Conservation (phyloP, 345 rosid genomes). For the Excoecaria agallocha region DNA sequence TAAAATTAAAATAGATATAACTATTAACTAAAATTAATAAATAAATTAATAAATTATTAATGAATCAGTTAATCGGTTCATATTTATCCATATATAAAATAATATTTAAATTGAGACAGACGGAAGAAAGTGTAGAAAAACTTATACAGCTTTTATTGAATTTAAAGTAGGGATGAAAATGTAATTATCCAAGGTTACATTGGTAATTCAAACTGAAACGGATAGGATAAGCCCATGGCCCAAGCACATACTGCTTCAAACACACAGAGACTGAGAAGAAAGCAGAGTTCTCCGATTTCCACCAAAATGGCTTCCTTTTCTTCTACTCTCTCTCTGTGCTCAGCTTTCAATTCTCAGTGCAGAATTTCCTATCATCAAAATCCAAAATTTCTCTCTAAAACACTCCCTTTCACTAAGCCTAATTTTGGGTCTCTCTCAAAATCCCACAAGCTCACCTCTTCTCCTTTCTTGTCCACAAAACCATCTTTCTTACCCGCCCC, state of each 20-base stretch:
- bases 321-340: slow-evolving; percentile 55
- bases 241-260: background rate
- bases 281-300: background rate
- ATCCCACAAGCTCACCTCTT: slow-evolving; percentile 6
- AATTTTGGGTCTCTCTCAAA: slow-evolving; percentile 18
- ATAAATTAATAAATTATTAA: too few species aligned
- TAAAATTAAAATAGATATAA: too few species aligned
- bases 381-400: slow-evolving; percentile 9
- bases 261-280: too few species aligned
- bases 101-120: too few species aligned
- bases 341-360: slow-evolving; percentile 58
- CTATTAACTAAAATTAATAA: too few species aligned
- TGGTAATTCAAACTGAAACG: background rate
- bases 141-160: too few species aligned
- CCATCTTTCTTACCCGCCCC: slow-evolving; percentile 31
- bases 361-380: slow-evolving; percentile 37
- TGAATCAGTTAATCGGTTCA: too few species aligned
- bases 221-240: slow-evolving; percentile 27
- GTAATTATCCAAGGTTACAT: background rate
- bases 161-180: too few species aligned
- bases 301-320: slow-evolving; percentile 28
- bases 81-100: too few species aligned
- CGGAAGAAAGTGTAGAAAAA: too few species aligned
- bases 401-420: slow-evolving; percentile 31
- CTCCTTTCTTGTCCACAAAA: slow-evolving; percentile 21